Evolutionary conservation across 108 stramenopile genomes (phyloP).

Genomic region (Fragilaria crotonensis): DNA sequence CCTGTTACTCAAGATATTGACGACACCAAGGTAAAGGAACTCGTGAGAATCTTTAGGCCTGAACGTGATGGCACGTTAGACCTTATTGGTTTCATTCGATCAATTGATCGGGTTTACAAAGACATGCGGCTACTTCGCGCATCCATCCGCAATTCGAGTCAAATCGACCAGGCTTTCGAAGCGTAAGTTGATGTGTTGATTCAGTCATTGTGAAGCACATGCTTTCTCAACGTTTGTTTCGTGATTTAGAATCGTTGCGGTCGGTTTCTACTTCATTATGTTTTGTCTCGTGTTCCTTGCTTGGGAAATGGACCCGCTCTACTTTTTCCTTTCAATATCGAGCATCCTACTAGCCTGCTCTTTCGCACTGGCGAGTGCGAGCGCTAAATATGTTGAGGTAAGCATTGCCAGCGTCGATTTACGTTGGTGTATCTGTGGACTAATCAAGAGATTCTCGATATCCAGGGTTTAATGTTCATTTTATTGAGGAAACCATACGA

Average conservation of each 20-base stretch:
- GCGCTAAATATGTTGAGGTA: slow-evolving; percentile 35
- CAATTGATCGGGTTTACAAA: slow-evolving; percentile 50
- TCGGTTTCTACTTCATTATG: slow-evolving; percentile 39
- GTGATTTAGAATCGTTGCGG: slow-evolving; percentile 38
- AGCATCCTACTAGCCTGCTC: slow-evolving; percentile 30
- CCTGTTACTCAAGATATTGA: slow-evolving; percentile 31
- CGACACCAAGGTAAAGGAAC: slow-evolving; percentile 35
- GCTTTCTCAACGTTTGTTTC: background rate
- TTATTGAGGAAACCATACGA: slow-evolving; percentile 38
- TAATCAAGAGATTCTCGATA: too few relatives aligned
- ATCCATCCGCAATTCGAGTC: slow-evolving; percentile 46
- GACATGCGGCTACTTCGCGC: slow-evolving; percentile 55
- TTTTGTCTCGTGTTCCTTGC: slow-evolving; percentile 35
- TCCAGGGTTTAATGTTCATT: slow-evolving; percentile 58
- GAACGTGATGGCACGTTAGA: slow-evolving; percentile 37
- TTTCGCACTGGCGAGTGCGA: slow-evolving; percentile 29
- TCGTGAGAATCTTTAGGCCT: slow-evolving; percentile 44
- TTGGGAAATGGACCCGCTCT: slow-evolving; percentile 34
- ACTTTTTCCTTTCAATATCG: slow-evolving; percentile 28
- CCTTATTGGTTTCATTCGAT: slow-evolving; percentile 57
- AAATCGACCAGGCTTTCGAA: slow-evolving; percentile 43
- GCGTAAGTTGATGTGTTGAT: background rate
- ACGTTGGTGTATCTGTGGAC: too few relatives aligned
- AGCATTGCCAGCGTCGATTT: too few relatives aligned
- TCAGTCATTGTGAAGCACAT: slow-evolving; percentile 1